Evolutionary conservation across 2,329 filamentous ascomycete species (phyloP), one percentile per base, ranked within the genome.

Genomic region (Microdochium trichocladiopsis): DNA sequence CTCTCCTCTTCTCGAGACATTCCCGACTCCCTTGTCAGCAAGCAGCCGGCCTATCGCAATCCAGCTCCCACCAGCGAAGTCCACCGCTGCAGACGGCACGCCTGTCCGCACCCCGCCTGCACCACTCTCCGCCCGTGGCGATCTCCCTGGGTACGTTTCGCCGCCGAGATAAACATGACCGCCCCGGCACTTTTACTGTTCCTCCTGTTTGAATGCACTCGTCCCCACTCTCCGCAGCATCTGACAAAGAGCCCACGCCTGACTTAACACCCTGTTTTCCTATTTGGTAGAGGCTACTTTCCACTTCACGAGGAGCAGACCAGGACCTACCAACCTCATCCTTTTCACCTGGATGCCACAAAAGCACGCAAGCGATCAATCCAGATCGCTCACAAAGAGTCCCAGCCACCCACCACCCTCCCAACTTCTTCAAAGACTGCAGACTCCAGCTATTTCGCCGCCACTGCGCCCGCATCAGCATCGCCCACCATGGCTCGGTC

Each of bases 241-340:
- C 21, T 41, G 18, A 45, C 5, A 16, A 16, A 9, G 11, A 22
- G 41, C 41, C n/a, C 18, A 2, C 18, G 41, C 41, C 36, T 41
- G 41, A 45, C 41, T n/a, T 45, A 45, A 45, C 41, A 23, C 41
- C n/a, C 16, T 12, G 6, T 6, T 21, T n/a, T 18, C 18, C 41
- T 12, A 41, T 23, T 12, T 45, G 41, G 33, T 57, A 84, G 81
- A 63, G 80, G 76, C 25, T 84, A 84, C 59, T 84, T 84, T 58
- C 80, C 80, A 18, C 65, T 78, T 28, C 80, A 83, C 65, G 80
- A 83, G 63, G 78, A 83, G 50, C 74, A 77, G 43, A 67, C 63
- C 50, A 70, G 73, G 51, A 62, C 79, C 18, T 73, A 75, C 54
- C 73, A 71, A 47, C 70, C 76, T 52, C 78, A 82, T 56, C 78